These are phyloP conservation scores for Arthrobotrys conoides DNA, from an alignment of 2,329 filamentous ascomycete species.

Conservation along the genomic window DNA sequence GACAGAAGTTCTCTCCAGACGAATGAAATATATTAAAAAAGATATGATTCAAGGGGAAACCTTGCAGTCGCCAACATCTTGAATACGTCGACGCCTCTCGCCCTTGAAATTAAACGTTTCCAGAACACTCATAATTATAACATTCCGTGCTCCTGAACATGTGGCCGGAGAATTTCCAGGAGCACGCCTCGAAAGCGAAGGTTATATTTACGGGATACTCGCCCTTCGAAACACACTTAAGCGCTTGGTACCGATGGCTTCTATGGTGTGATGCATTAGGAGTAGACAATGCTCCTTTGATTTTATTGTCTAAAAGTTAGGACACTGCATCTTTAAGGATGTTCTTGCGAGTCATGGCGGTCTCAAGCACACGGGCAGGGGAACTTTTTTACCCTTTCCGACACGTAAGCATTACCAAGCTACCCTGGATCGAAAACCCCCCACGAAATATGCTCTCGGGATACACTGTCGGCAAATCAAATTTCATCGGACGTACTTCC, in stretches of 20 bases:
- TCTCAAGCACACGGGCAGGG: constrained; percentile 54
- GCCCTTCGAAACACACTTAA: constrained; percentile 46
- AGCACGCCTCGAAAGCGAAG: constrained; percentile 25
- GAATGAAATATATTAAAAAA: constrained; percentile 45
- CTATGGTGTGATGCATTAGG: constrained; percentile 35
- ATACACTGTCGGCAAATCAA: constrained; percentile 56
- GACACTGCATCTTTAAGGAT: constrained; percentile 28
- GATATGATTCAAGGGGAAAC: constrained; percentile 48
- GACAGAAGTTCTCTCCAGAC: constrained; percentile 19
- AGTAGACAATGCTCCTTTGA: constrained; percentile 42
- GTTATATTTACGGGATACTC: constrained; percentile 24
- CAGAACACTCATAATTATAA: constrained; percentile 40
- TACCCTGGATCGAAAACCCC: constrained; percentile 49
- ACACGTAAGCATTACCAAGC: constrained; percentile 61
- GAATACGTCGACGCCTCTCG: constrained; percentile 21
- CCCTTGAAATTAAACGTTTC: constrained; percentile 55
- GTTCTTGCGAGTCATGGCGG: constrained; percentile 59
- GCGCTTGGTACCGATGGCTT: constrained; percentile 26
- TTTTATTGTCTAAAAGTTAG: constrained; percentile 27
- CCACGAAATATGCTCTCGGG: constrained; percentile 54
- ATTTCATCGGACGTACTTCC: constrained; percentile 49
- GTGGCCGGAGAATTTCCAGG: constrained; percentile 61
- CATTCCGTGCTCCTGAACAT: constrained; percentile 55
- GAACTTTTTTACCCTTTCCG: constrained; percentile 55
- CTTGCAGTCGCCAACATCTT: constrained; percentile 34